These are phyloP conservation scores for Penicillium hordei DNA, from an alignment of 2,329 filamentous ascomycete genomes.

Conservation along the genomic window DNA sequence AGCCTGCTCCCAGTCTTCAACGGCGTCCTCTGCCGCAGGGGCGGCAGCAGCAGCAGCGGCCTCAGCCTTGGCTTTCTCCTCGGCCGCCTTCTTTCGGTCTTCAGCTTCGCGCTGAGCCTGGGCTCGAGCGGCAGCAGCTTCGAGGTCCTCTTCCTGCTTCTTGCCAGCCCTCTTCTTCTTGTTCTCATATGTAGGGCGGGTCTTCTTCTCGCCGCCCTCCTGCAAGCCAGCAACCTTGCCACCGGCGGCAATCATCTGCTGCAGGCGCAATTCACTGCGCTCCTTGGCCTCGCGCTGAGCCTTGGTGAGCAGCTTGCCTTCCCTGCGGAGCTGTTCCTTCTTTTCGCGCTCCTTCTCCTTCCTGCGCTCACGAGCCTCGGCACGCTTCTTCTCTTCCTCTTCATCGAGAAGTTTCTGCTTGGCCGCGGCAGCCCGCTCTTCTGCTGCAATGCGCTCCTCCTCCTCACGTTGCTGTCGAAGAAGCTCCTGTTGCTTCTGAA, in stretches of 20 bases:
- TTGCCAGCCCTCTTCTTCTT: constrained; percentile 73
- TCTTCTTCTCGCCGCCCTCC: constrained; percentile 64
- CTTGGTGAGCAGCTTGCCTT: constrained; percentile 52
- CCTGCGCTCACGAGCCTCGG: constrained; percentile 47
- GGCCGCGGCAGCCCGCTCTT: constrained; percentile 43
- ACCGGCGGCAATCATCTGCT: constrained; percentile 52
- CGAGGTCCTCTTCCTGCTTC: constrained; percentile 58
- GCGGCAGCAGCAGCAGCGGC: constrained; percentile 51
- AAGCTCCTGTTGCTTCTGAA: constrained; percentile 52
- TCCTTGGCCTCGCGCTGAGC: constrained; percentile 50
- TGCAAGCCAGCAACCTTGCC: constrained; percentile 48
- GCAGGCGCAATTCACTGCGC: constrained; percentile 49
- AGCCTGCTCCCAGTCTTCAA: constrained; percentile 83
- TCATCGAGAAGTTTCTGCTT: constrained; percentile 39
- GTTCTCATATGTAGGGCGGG: constrained; percentile 68
- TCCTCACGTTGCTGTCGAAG: constrained; percentile 49
- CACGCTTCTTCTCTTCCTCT: constrained; percentile 49
- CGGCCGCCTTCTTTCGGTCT: constrained; percentile 67
- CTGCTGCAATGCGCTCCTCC: constrained; percentile 41
- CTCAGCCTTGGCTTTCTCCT: constrained; percentile 73
- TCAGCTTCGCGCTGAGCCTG: constrained; percentile 49
- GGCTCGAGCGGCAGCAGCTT: constrained; percentile 50
- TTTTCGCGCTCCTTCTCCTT: constrained; percentile 53
- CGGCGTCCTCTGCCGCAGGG: constrained; percentile 55
- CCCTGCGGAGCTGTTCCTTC: constrained; percentile 50